phyloP scores from a whole-genome alignment of 1,139 yeast genomes.

The Candida buenavistaensis region DNA sequence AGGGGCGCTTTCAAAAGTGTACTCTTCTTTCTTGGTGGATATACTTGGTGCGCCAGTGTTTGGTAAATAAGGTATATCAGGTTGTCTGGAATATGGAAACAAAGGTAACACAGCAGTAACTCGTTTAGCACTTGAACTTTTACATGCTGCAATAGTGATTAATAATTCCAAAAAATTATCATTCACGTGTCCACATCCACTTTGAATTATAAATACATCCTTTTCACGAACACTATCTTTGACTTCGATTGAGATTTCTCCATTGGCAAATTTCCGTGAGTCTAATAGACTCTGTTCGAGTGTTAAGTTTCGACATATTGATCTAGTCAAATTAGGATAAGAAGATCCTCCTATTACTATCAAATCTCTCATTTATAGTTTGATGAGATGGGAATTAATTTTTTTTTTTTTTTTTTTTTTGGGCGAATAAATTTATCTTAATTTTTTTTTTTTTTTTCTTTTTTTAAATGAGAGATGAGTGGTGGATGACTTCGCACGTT shows the following conservation, averaged over 20 bases:
- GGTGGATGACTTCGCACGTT: slow-evolving; percentile 5
- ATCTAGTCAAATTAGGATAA: slow-evolving; percentile 61
- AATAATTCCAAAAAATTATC: slow-evolving; percentile 87
- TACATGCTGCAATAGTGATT: slow-evolving; percentile 90
- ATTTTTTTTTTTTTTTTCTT: slow-evolving; percentile 3
- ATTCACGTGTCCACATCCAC: slow-evolving; percentile 87
- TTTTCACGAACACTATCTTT: slow-evolving; percentile 88
- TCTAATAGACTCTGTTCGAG: slow-evolving; percentile 59
- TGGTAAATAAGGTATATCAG: slow-evolving; percentile 89
- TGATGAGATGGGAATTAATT: slow-evolving; percentile 5
- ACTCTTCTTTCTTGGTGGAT: slow-evolving; percentile 42
- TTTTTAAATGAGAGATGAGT: slow-evolving; percentile 1
- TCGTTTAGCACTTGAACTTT: slow-evolving; percentile 89
- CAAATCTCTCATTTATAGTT: slow-evolving; percentile 62
- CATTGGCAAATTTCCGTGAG: slow-evolving; percentile 67
- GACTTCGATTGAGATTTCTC: slow-evolving; percentile 86
- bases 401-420: too few species aligned
- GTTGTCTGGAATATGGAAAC: slow-evolving; percentile 95
- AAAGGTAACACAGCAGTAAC: slow-evolving; percentile 94
- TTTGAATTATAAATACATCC: slow-evolving; percentile 83
- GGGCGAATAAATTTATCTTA: slow-evolving; percentile 5
- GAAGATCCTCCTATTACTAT: slow-evolving; percentile 79
- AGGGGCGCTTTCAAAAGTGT: slow-evolving; percentile 65
- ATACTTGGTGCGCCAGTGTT: slow-evolving; percentile 52
- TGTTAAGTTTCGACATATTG: slow-evolving; percentile 65